Conservation (phyloP, 176 grass and related monocot genomes). For the Pontederia paniculata region DNA sequence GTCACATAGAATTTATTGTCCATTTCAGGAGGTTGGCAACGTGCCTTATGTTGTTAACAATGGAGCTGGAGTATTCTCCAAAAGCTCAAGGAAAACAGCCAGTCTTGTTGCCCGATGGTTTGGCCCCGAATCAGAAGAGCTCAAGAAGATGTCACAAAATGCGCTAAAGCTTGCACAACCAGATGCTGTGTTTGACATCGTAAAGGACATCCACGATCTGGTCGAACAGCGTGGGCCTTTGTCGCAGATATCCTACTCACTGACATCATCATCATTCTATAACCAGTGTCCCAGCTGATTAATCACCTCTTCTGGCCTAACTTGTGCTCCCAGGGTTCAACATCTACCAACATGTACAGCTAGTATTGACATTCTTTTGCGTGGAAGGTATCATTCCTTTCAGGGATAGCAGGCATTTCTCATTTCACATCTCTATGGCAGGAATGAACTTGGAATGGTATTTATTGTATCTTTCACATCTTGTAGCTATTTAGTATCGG, state of each 20-base stretch:
- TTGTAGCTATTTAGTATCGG: no score
- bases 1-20: no score
- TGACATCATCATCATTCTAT: slow-evolving; percentile 57
- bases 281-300: slow-evolving; percentile 10
- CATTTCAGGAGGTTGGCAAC: slow-evolving; percentile 85
- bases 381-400: no score
- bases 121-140: slow-evolving; percentile 45
- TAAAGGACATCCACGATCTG: slow-evolving; percentile 77
- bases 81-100: slow-evolving; percentile 79
- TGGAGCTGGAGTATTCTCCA: slow-evolving; percentile 91
- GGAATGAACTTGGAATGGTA: no score
- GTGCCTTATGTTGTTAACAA: slow-evolving; percentile 95
- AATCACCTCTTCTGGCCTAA: slow-evolving; percentile 19
- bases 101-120: slow-evolving; percentile 73
- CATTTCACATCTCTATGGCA: no score
- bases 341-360: slow-evolving; percentile 1
- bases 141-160: slow-evolving; percentile 82
- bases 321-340: neutral
- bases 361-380: neutral
- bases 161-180: slow-evolving; percentile 84
- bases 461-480: no score
- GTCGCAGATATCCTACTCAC: slow-evolving; percentile 59
- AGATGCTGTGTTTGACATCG: slow-evolving; percentile 87
- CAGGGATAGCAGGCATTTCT: no score
- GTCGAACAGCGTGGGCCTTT: slow-evolving; percentile 52